These are phyloP conservation scores for Diaporthe sp. DNA, from an alignment of 2,329 filamentous ascomycete species.

Conservation along the genomic window DNA sequence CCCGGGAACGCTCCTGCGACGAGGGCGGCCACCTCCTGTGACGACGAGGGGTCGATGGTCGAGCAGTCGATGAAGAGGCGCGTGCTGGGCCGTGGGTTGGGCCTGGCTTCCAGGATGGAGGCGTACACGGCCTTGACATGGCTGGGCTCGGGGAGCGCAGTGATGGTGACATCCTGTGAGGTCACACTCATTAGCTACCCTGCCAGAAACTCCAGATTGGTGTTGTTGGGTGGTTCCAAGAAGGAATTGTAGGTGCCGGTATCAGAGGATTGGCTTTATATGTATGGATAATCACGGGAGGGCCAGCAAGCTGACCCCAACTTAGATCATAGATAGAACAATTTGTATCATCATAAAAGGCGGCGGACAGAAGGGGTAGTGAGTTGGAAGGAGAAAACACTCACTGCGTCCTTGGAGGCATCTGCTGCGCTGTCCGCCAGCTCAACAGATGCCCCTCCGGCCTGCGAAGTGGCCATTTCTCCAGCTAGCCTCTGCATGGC, in stretches of 20 bases:
- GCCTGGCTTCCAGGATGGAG: conserved; percentile 75
- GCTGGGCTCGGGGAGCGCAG: conserved; percentile 88
- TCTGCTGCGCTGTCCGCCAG: conserved; percentile 61
- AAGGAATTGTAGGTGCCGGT: conserved; percentile 41
- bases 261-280: conserved; percentile 84
- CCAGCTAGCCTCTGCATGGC: conserved; percentile 61
- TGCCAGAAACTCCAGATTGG: not conserved
- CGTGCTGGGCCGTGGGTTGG: conserved; percentile 64
- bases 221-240: conserved; percentile 12
- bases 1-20: conserved; percentile 69
- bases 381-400: conserved; percentile 46
- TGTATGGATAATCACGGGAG: conserved; percentile 73
- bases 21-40: conserved; percentile 79
- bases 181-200: conserved; percentile 38
- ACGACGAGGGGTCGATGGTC: conserved; percentile 93
- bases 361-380: not conserved
- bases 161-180: conserved; percentile 84
- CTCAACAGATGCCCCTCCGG: conserved; percentile 62
- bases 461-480: conserved; percentile 60
- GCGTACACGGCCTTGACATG: conserved; percentile 89
- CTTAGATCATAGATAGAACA: conserved; percentile 78
- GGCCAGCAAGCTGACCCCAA: conserved; percentile 71
- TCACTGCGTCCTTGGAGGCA: conserved; percentile 67
- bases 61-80: conserved; percentile 96
- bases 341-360: conserved; percentile 49